Evolutionary conservation across 257 asterid genomes (phyloP).

Genomic region (Phtheirospermum japonicum): DNA sequence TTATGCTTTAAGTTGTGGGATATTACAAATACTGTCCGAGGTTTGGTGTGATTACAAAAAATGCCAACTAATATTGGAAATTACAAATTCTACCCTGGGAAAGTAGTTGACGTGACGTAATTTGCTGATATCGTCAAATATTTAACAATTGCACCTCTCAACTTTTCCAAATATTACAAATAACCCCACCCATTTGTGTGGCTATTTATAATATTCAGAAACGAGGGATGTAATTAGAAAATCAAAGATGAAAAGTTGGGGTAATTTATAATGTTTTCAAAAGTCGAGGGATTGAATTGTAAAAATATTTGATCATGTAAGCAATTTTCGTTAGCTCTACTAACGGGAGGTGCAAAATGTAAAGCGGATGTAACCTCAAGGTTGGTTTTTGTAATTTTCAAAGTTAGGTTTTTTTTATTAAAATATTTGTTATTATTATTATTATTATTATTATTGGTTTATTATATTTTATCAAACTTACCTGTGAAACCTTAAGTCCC

Average conservation of each 20-base stretch:
- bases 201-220: not conserved
- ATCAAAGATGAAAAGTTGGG: not conserved
- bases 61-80: not conserved
- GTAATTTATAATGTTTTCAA: not conserved
- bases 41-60: not conserved
- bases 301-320: not conserved
- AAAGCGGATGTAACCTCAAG: not conserved
- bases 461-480: not conserved
- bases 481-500: no score
- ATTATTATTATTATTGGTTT: no score
- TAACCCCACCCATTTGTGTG: not conserved
- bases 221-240: not conserved
- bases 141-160: not conserved
- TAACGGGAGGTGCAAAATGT: no score
- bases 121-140: not conserved
- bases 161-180: not conserved
- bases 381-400: not conserved
- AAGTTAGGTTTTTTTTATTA: no score
- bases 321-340: not conserved
- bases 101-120: not conserved
- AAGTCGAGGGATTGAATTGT: not conserved
- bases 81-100: not conserved
- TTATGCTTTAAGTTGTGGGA: not conserved
- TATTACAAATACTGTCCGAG: not conserved
- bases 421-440: no score